Evolutionary conservation across 257 asterid genomes (phyloP).

Genomic region (Nicotiana knightiana): DNA sequence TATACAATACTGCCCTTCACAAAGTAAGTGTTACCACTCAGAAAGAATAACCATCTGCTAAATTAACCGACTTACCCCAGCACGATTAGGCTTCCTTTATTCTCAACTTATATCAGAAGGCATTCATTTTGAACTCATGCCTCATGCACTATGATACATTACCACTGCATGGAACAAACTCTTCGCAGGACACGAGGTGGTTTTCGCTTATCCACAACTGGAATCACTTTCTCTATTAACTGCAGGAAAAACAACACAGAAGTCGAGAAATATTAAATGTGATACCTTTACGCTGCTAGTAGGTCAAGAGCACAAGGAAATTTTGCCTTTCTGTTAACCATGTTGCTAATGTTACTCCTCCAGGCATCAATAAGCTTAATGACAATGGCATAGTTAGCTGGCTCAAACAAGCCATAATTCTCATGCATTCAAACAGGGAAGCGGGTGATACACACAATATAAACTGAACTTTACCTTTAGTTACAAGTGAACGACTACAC

Average conservation of each 20-base stretch:
- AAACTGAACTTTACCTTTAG: neutral
- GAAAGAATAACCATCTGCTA: neutral
- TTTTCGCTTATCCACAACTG: conserved; percentile 63
- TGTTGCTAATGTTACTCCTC: neutral
- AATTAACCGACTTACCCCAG: neutral
- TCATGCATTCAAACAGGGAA: neutral
- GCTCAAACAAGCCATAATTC: neutral
- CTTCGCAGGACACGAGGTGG: conserved; percentile 44
- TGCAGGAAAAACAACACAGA: conserved; percentile 20
- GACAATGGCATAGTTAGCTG: neutral
- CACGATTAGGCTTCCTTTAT: neutral
- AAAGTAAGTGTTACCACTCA: conserved; percentile 7
- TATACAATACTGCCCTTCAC: conserved; percentile 12
- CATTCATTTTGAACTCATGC: conserved; percentile 14
- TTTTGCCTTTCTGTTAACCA: neutral
- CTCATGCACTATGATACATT: conserved; percentile 3
- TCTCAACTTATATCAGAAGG: neutral
- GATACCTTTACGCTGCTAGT: neutral
- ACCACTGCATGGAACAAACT: conserved; percentile 52
- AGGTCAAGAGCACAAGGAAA: neutral
- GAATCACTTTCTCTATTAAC: conserved; percentile 81
- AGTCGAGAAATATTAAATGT: neutral
- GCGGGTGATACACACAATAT: neutral
- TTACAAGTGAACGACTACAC: neutral
- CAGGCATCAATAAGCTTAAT: neutral